A percentile compares a stretch with the other conserved stretches of the same genome.
These are phyloP conservation scores for Lotmaria passim DNA, from an alignment of 208 protist species.

Conservation along the genomic window DNA sequence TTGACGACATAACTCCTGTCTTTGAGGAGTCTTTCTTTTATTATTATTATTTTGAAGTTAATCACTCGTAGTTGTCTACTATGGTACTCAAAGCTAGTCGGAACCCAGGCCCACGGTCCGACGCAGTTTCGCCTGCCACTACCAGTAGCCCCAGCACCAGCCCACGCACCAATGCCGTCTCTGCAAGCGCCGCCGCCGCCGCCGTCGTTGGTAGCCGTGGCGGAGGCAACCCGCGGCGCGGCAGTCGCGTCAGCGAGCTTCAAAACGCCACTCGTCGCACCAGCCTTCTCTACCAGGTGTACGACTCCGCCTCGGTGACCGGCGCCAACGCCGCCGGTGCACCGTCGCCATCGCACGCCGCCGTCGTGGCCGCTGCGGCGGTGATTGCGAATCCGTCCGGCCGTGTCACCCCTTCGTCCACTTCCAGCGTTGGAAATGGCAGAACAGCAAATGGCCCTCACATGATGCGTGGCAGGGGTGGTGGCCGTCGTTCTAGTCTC, in stretches of 20 bases:
- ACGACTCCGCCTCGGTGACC: constrained; percentile 5
- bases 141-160: not conserved
- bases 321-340: not conserved
- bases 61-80: not conserved
- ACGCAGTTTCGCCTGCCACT: not conserved
- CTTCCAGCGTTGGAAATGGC: not conserved
- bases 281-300: constrained; percentile 14
- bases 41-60: not conserved
- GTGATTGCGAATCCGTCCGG: constrained; percentile 15
- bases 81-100: constrained; percentile 19
- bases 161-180: not conserved
- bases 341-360: constrained; percentile 14
- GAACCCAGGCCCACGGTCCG: not conserved
- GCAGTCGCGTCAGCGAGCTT: constrained; percentile 3
- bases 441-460: no score
- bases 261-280: constrained; percentile 6
- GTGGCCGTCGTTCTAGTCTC: not conserved
- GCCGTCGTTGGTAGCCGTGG: not conserved
- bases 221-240: not conserved
- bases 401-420: not conserved
- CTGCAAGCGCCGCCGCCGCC: not conserved
- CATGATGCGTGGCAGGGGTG: no score
- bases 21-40: not conserved
- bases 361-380: constrained; percentile 10
- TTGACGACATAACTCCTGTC: no score